Evolutionary conservation across 768 basidiomycete species (phyloP), one percentile per base, ranked within the genome.

Genomic region (Leccinellum rugosiceps): DNA sequence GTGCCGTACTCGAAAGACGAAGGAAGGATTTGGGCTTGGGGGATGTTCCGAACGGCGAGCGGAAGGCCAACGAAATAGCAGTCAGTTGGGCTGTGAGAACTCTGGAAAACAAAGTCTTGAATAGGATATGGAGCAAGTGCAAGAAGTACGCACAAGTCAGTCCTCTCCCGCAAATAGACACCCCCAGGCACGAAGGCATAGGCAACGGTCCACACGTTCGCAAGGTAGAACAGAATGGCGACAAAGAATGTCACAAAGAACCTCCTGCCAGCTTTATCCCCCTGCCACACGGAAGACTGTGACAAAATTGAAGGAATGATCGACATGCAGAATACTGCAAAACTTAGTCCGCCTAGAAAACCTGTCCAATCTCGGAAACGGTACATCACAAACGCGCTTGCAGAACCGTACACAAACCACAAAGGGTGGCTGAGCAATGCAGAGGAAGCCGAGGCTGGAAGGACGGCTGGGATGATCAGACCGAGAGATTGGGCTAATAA

Each of bases 161-260:
- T 92, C 19, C 87, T 77, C 74, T 95, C 92, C 51, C 92, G 77
- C 50, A 95, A 74, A 63, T 85, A 81, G 56, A 78, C 70, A 0
- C 90, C 92, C 1, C 88, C 88, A 3, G 92, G 92, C 13, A 95
- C 90, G 63, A 94, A 95, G 2, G 92, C 92, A 73, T 95, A 94
- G 1, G 92, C 92, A 53, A 90, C 90, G 0, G 92, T 93, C 76
- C 91, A 90, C 15, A 90, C 83, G 55, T 84, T 86, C 28, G 85
- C 80, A 23, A 94, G 78, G 51, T 82, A 80, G 47, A 91, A 75
- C 32, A 92, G 45, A 53, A 82, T 78, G 53, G 85, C 86, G 3
- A 86, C 73, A 21, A 84, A 68, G 75, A 88, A 81, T 15, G 84
- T 84, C 2, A 73, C 72, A 46, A 81, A 83, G 60, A 80, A 82